Base-by-base conservation (phyloP, 2,329 filamentous ascomycete species). In the Colletotrichum endophyticum region DNA sequence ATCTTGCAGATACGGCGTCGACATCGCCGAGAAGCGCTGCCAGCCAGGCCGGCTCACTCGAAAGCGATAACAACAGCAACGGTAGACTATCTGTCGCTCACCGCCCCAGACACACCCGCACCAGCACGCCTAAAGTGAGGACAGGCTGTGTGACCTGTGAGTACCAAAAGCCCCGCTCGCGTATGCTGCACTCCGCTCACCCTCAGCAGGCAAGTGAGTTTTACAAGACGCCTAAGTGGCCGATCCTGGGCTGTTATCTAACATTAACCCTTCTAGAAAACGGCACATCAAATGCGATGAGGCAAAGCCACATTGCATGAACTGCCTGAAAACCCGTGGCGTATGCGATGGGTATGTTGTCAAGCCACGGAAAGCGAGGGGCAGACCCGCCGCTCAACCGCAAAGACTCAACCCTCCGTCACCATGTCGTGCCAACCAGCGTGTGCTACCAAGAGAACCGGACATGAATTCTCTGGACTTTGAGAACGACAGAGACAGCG, bases 271-370 rank as follows among this genome's bases (percentile, higher is more conserved):
- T 8, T 7, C 7, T 32, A 77, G 75, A 30, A 78, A 78, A 75
- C 85, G 85, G 28, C 85, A 87, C 78, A 84, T 87, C 62, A 87
- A 87, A 78, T 87, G 85, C 73, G 85, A 87, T 73, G 85, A 87
- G 76, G 84, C 84, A 32, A 84, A 84, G 66, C 85, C 85, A 16
- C 81, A 84, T 8, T 87, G 85, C 73, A 82, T 84, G 64, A 87
- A 87, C 70, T 87, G 85, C 69, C 79, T 78, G 36, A 78, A 68
- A n/a, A 73, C 72, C 22, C 72, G 76, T 19, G 77, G 77, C 19
- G 53, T 76, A 39, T 78, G 77, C n/a, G 77, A 78, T 30, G 77
- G 77, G 22, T 78, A 78, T 25, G 66, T 53, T 1, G 70, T 72
- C 27, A 77, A 78, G 13, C 76, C 75, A 8, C 62, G 77, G 5